Evolutionary conservation across 1,139 yeast genomes (phyloP), one percentile per base, ranked within the genome.

Genomic region (Candida smagusa): DNA sequence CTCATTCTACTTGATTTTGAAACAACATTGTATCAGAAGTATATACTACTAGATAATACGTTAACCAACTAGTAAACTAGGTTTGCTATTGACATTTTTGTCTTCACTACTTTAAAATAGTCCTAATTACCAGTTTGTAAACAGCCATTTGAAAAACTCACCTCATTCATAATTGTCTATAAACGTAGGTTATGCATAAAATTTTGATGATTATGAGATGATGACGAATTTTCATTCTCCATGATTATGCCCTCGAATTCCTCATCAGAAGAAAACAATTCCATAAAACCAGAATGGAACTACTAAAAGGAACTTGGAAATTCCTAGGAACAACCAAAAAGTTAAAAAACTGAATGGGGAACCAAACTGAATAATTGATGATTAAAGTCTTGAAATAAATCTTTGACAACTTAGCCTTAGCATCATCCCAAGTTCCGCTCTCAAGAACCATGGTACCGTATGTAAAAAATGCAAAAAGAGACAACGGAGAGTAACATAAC

Each of bases 211-310:
- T n/a, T n/a, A n/a, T n/a, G n/a, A n/a, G n/a, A n/a, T n/a, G n/a
- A n/a, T n/a, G n/a, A n/a, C n/a, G n/a, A n/a, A n/a, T n/a, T n/a
- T 12, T 9, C 12, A 31, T 31, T 7, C 11, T 9, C 4, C 7
- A 22, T 19, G 28, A 11, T 12, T 28, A 22, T 21, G 12, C 32
- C 31, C 50, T 50, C 12, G 74, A 66, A 47, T 84, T 84, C 52
- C 83, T 70, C 76, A 87, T 79, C 0, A 96, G 87, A 34, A 92
- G 66, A 63, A 84, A 90, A 39, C 97, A 89, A 60, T 89, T 86
- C 97, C 97, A 89, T 30, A 88, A 66, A 22, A 89, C 94, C 23
- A 95, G 88, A n/a, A 92, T 69, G 9, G 94, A 80, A 1, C 96
- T 84, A 41, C 95, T 83, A 56, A 92, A 90, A 0, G 97, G 97